Evolutionary conservation across 2,329 filamentous ascomycete species (phyloP), one percentile per base, ranked within the genome.

Genomic region (Fusarium humuli): DNA sequence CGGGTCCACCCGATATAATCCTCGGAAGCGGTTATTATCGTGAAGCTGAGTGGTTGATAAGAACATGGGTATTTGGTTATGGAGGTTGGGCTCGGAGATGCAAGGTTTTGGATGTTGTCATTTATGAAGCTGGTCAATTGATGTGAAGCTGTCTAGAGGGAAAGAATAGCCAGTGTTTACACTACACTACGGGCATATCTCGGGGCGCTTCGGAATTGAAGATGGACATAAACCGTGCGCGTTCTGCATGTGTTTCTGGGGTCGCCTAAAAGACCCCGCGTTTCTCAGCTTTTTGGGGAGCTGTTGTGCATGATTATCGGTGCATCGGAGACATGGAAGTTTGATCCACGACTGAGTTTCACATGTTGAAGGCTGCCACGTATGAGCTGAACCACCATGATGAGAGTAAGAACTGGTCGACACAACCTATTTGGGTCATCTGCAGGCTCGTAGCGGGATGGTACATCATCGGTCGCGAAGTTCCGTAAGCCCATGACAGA

Each of bases 1-100:
- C 67, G 67, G 63, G 58, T 71, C 67, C 67, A 69, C 67, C 67
- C 67, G 67, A 70, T 60, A 25, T 22, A 37, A 46, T 57, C 62
- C 67, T 62, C 54, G 47, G 54, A 55, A n/a, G 49, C 50, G 54
- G 67, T 64, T 49, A 61, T 60, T 48, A 40, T 50, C 45, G 45
- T 34, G 46, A 37, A 7, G 41, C 23, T 70, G 67, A 70, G 23
- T 70, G 67, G 67, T 29, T 20, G 8, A n/a, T 16, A 8, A 47
- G 27, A n/a, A 29, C 44, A 45, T 37, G 49, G 65, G 32, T 56
- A 20, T 45, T 14, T 37, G 6, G n/a, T 6, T 16, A 55, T 23
- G 37, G 23, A 34, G 32, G 52, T 12, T 23, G 13, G 23, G 23
- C 48, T 68, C 52, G 52, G 57, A 58, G 29, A 45, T 44, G 20